Conservation (phyloP, 2,329 filamentous ascomycete species). For the Incumbomyces delicatus region DNA sequence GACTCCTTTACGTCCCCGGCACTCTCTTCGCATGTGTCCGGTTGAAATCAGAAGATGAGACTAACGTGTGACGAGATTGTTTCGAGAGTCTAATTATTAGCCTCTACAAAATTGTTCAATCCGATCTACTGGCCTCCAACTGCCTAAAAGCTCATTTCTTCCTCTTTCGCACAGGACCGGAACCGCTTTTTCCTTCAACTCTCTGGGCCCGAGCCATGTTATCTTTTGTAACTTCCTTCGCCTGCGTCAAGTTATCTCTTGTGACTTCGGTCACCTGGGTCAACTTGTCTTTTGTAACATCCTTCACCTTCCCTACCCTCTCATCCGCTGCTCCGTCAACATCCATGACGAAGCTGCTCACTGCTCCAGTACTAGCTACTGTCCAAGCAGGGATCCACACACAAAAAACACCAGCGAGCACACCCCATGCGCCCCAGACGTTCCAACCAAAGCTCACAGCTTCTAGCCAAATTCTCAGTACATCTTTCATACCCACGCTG, state of each 20-base stretch:
- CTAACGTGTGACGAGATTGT: neutral
- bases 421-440: slow-evolving; percentile 73
- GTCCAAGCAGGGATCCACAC: slow-evolving; percentile 95
- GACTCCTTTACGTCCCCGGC: neutral
- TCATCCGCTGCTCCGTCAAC: neutral
- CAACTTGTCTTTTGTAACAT: neutral
- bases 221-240: slow-evolving; percentile 1
- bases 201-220: neutral
- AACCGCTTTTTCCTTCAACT: neutral
- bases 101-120: too few species aligned
- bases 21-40: neutral
- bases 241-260: neutral
- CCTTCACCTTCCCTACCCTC: slow-evolving; percentile 1
- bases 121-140: too few species aligned
- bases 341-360: slow-evolving; percentile 12
- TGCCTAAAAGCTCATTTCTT: slow-evolving; percentile 5
- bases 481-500: slow-evolving; percentile 16
- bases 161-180: slow-evolving; percentile 1
- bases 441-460: slow-evolving; percentile 80
- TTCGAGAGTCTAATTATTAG: too few species aligned
- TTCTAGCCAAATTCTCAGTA: slow-evolving; percentile 50
- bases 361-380: slow-evolving; percentile 35
- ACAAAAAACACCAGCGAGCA: slow-evolving; percentile 81
- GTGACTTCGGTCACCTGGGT: neutral
- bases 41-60: neutral